Evolutionary conservation across 2,329 filamentous ascomycete species (phyloP), one percentile per base, ranked within the genome.

Genomic region (Fusarium sp.): DNA sequence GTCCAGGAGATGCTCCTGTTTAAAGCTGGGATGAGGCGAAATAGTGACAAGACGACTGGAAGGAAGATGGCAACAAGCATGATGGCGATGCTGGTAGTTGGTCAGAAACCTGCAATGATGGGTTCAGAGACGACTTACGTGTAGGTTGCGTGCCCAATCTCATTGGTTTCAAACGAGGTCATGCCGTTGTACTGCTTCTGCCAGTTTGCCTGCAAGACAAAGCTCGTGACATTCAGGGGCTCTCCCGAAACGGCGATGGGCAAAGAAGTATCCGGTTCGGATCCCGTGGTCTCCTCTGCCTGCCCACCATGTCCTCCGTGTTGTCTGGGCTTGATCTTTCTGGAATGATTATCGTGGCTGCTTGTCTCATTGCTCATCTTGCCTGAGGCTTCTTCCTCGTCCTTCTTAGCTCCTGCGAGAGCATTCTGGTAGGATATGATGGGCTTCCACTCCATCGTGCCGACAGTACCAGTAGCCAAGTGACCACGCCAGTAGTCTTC

Each of bases 131-230:
- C 5, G 22, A 65, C 71, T 63, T 67, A 76, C 60, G 68, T 75
- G 63, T 78, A 76, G 25, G 59, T 79, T 5, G 77, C 73, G 50
- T 80, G 79, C 5, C 79, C 74, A 1, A 38, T 65, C 58, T 83
- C 81, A 40, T 88, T 89, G 69, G 81, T 81, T 59, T 90, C 87
- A 45, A 88, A 88, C 65, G 88, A 86, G 11, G 85, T 75, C 81
- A 88, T 85, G 61, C 86, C 87, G 71, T 86, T 89, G 80, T 89
- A 89, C 74, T 88, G 78, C 14, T 75, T 63, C 64, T 80, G 78
- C 80, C 80, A 84, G 50, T 80, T 78, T 13, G 71, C 63, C 4
- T 74, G 66, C 1, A 54, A 45, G 11, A 84, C 69, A 36, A 81
- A 77, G 67, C 81, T 82, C 6, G 81, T 82, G 5, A 70, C 73